Evolutionary conservation across 148 eudicot genomes (phyloP), one percentile per base, ranked within the genome.

Genomic region (Fagopyrum esculentum): DNA sequence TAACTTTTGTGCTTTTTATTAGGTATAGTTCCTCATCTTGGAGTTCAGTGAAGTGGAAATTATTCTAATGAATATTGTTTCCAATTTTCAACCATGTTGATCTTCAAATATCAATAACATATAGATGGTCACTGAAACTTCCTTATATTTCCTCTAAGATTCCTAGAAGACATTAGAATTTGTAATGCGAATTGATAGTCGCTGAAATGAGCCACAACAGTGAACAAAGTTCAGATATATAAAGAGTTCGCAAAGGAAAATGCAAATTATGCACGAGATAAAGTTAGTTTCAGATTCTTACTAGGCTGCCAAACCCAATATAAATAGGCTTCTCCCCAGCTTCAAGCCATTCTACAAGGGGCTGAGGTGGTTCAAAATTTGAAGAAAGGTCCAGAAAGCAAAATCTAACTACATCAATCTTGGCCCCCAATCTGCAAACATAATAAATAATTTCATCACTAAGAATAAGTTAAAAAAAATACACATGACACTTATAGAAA

Each of bases 311-410:
- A 80, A 96, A 96, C 17, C 99, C 99, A 74, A 96, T 86, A 83
- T 96, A 96, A 43, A 96, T 82, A 72, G 99, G 99, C 77, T 85
- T 83, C 79, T 81, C 73, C 74, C 92, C 99, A 77, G 88, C 85
- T 77, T 87, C 81, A 80, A 96, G 97, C 94, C 94, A 96, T 73
- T 89, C 85, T 26, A 88, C 86, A 76, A 96, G 98, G 50, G 81
- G 75, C 69, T 85, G 85, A 55, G 99, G 99, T 81, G 99, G 98
- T 76, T 86, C 88, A 82, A 92, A 96, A 77, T 89, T 96, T 77
- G 99, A 90, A 69, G 97, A 98, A 79, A 96, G 98, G 81, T 96
- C 99, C 68, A 96, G 97, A 83, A 96, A 96, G 84, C 99, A 96
- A 87, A 96, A 96, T 59, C 99, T 98, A 68, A 96, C 99, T 40